Evolutionary conservation across 148 eudicot genomes (phyloP), one percentile per base, ranked within the genome.

Genomic region (Rhododendron ferrugineum): DNA sequence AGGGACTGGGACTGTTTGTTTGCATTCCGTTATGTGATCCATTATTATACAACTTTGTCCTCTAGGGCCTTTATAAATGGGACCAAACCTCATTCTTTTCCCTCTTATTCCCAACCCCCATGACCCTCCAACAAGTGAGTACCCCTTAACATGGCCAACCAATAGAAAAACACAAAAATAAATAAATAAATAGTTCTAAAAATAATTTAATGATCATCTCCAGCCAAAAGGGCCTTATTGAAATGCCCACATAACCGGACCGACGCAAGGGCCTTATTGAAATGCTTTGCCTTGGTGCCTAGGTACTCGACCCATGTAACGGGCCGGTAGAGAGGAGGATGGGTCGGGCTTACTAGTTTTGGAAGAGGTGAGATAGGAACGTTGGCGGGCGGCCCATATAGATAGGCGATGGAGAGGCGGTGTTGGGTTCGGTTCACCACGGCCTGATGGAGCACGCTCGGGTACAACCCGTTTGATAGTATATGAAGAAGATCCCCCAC

Each of bases 401-500:
- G 90, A 80, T 92, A 97, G 15, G 96, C 99, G 1, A 93, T 52
- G 1, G 99, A 95, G 36, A 94, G 80, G 0, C 99, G 92, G 64
- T 95, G 94, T 11, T 79, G 89, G 84, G 87, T 88, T 82, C 92
- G 89, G 88, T 97, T 97, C 80, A 95, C 99, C 87, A 93, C 66
- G 18, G 92, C 99, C 75, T 96, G 96, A 44, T 97, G 99, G 82
- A 94, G 89, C 80, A 93, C 98, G 72, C 95, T 94, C 11, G 88
- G 89, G 89, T 91, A 95, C 81, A 50, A 80, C 86, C 98, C 99
- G 77, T 97, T 97, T 2, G 99, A 93, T 47, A 97, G 83, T 79
- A 97, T 97, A 87, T 97, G 98, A 34, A 97, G 89, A 2, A 97
- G 90, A 86, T 97, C 99, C 1, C 98, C 99, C 0, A 93, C 85